Percentiles rank a stretch among this genome's conserved stretches.
These are phyloP conservation scores for Podaxis sp. DNA, from an alignment of 768 basidiomycete genomes.

Conservation along the genomic window DNA sequence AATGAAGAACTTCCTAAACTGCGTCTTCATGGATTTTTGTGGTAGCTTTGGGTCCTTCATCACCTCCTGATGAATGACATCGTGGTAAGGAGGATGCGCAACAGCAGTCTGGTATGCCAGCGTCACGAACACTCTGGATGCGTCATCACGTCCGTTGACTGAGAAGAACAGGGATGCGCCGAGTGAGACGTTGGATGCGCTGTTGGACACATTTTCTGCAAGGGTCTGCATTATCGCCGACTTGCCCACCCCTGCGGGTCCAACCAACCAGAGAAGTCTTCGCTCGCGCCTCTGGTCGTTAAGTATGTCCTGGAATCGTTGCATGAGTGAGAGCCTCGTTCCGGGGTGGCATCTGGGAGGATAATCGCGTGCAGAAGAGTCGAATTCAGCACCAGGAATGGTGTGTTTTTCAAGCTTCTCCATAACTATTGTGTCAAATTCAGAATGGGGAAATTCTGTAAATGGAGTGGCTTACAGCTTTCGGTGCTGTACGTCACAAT, in stretches of 20 bases:
- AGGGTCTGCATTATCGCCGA: constrained; percentile 13
- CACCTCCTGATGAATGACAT: constrained; percentile 9
- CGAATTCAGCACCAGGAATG: not conserved
- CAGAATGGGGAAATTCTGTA: no score
- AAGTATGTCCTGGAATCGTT: not conserved
- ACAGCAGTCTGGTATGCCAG: constrained; percentile 23
- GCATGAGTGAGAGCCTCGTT: not conserved
- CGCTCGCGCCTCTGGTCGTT: not conserved
- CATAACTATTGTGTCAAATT: no score
- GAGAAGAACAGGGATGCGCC: constrained; percentile 24
- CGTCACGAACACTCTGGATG: constrained; percentile 18
- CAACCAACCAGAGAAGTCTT: constrained; percentile 10
- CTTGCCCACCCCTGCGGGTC: constrained; percentile 14
- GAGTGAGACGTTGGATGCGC: not conserved
- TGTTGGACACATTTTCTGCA: not conserved
- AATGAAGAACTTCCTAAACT: constrained; percentile 17
- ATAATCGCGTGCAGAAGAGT: constrained; percentile 8
- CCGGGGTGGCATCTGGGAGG: not conserved
- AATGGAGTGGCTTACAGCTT: no score
- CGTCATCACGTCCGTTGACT: not conserved
- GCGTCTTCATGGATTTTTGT: constrained; percentile 12
- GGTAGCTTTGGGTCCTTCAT: constrained; percentile 3
- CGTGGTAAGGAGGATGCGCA: not conserved
- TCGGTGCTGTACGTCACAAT: no score
- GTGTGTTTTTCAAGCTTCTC: not conserved